phyloP scores from a whole-genome alignment of 2,329 filamentous ascomycete genomes.

The Hansfordia pulvinata region DNA sequence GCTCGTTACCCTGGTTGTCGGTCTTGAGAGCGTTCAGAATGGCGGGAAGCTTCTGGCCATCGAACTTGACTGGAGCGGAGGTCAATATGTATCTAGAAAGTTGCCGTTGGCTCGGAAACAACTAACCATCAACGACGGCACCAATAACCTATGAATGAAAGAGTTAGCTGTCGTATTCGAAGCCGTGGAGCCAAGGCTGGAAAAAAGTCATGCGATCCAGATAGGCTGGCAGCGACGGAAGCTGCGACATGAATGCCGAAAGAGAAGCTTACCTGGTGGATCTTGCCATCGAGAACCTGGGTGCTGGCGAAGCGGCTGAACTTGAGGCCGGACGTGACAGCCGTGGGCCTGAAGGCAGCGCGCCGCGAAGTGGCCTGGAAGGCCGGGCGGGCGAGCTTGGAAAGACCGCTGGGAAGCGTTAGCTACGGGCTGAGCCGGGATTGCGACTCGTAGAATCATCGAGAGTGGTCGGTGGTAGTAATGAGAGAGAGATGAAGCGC shows the following conservation, averaged over 20 bases:
- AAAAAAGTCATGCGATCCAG: slow-evolving; percentile 1
- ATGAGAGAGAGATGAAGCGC: too few relatives aligned
- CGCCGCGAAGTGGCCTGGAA: slow-evolving; percentile 43
- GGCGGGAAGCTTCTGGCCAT: slow-evolving; percentile 78
- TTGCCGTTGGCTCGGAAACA: slow-evolving; percentile 10
- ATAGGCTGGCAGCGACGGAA: slow-evolving; percentile 6
- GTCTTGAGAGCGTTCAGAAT: slow-evolving; percentile 97
- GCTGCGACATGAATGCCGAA: slow-evolving; percentile 3
- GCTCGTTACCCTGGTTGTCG: slow-evolving; percentile 82
- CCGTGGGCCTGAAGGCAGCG: slow-evolving; percentile 42
- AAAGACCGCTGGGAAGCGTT: slow-evolving; percentile 45
- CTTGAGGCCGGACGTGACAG: slow-evolving; percentile 39
- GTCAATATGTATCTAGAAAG: slow-evolving; percentile 4
- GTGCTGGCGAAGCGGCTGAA: slow-evolving; percentile 48
- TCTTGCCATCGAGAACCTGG: slow-evolving; percentile 49
- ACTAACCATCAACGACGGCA: slow-evolving; percentile 96
- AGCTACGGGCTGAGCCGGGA: slow-evolving; percentile 30
- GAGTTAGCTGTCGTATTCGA: slow-evolving; percentile 17
- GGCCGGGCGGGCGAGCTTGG: slow-evolving; percentile 48
- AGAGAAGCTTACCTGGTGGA: slow-evolving; percentile 44
- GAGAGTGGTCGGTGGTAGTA: too few relatives aligned
- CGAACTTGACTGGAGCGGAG: slow-evolving; percentile 84
- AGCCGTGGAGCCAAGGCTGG: too few relatives aligned
- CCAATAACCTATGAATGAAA: slow-evolving; percentile 75
- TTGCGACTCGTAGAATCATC: too few relatives aligned